Base-by-base conservation (phyloP, 331 rosid genomes). In the Prunus yedoensis region DNA sequence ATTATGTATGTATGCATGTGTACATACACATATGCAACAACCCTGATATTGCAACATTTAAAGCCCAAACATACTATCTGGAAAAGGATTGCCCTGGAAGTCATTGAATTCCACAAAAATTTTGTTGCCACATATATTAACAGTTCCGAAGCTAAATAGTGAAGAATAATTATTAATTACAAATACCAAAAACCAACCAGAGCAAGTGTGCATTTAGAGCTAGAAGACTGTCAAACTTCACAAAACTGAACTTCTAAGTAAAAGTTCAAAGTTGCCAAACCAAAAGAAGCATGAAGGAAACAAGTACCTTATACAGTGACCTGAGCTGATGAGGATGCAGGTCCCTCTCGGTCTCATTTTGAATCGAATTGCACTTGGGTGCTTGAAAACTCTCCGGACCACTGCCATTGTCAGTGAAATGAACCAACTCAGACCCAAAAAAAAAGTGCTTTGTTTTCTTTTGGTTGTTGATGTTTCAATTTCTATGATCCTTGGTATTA, bases 321-420 rank as follows among this genome's bases (percentile, higher is more conserved):
- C 73, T 77, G 49, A 88, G 96, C 63, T 78, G 79, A 82, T 85
- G 80, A 28, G 97, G 89, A 81, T 89, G 82, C 74, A 92, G 85
- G 85, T 85, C 83, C 6, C 69, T 70, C 53, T 78, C 86, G 70
- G 85, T 87, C 66, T 80, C 84, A 77, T 86, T 90, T 43, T 25
- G 80, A 70, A 71, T n/a, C 68, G 63, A 78, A 78, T 66, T 62
- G 74, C 91, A 87, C 10, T 77, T 71, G 27, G 96, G 97, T 16
- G 72, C 71, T 23, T 27, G 80, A 85, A 87, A 92, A 83, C 91
- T 87, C 90, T 90, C 96, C 18, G 81, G 70, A 35, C 88, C 96
- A 78, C 99, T 92, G 77, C 41, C 15, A 71, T 60, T 16, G 49
- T 21, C 68, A 45, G 20, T 56, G 51, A 76, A 74, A 14, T 25